phyloP scores from a whole-genome alignment of 768 basidiomycete genomes.

The Termitomyces sp. region DNA sequence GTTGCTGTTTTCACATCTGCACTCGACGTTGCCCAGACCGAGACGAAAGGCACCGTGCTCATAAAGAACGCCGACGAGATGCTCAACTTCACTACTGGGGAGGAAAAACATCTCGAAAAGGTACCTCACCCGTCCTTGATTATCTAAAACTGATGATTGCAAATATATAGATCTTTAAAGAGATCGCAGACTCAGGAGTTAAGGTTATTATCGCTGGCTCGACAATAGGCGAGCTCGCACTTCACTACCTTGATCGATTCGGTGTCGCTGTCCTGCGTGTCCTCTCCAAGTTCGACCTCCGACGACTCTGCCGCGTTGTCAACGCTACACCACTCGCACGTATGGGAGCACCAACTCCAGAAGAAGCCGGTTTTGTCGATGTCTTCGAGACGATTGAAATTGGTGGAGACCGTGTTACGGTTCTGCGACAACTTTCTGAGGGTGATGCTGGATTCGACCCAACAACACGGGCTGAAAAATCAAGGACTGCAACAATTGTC shows the following conservation, averaged over 20 bases:
- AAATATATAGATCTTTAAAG: not conserved
- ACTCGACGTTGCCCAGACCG: constrained; percentile 92
- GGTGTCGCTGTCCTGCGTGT: constrained; percentile 95
- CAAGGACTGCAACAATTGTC: constrained; percentile 92
- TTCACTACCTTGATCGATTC: constrained; percentile 94
- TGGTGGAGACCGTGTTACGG: constrained; percentile 96
- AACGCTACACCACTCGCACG: constrained; percentile 96
- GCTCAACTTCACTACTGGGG: constrained; percentile 93
- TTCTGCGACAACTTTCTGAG: constrained; percentile 74
- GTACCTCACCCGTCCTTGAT: constrained; percentile 24
- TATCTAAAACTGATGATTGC: constrained; percentile 19
- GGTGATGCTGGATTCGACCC: constrained; percentile 66
- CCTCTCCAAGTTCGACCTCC: constrained; percentile 95
- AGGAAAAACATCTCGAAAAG: constrained; percentile 96
- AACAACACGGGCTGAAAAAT: constrained; percentile 54
- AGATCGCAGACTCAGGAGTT: not conserved
- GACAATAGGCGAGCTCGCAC: constrained; percentile 88
- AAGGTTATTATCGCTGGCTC: constrained; percentile 45
- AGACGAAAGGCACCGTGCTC: constrained; percentile 97
- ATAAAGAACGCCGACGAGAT: constrained; percentile 95
- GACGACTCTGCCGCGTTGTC: constrained; percentile 89
- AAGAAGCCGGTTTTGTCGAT: constrained; percentile 93
- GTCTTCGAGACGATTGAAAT: constrained; percentile 95
- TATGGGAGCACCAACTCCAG: constrained; percentile 91
- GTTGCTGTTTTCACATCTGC: constrained; percentile 92